These are phyloP conservation scores for Colletotrichum destructivum DNA, from an alignment of 2,329 filamentous ascomycete species.

Conservation along the genomic window DNA sequence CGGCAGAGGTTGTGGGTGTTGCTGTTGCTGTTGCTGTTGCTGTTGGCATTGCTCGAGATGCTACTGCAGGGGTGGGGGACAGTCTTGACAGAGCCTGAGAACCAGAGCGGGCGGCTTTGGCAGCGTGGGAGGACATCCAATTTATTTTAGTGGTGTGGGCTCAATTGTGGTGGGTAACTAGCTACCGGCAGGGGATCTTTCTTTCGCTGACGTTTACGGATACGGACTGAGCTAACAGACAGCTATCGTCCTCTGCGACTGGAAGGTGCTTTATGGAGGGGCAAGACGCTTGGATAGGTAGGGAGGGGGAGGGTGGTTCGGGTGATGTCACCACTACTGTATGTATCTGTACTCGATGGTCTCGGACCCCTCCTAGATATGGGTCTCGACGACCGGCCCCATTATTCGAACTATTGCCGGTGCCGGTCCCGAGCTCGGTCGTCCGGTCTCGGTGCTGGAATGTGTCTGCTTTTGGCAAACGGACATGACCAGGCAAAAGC, in stretches of 20 bases:
- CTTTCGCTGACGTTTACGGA: slow-evolving; percentile 23
- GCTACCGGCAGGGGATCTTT: slow-evolving; percentile 9
- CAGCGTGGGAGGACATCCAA: slow-evolving; percentile 25
- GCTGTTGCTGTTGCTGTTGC: slow-evolving; percentile 9
- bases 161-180: slow-evolving; percentile 8
- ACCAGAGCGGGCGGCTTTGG: slow-evolving; percentile 28
- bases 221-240: slow-evolving; percentile 7
- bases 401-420: slow-evolving; percentile 10
- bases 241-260: slow-evolving; percentile 16
- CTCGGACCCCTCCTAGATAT: background rate
- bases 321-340: slow-evolving; percentile 36
- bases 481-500: background rate
- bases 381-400: background rate
- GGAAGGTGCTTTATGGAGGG: slow-evolving; percentile 13
- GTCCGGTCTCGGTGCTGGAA: background rate
- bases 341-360: background rate
- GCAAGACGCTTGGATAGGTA: slow-evolving; percentile 6
- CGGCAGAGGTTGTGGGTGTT: slow-evolving; percentile 9
- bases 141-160: slow-evolving; percentile 6
- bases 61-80: slow-evolving; percentile 4
- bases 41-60: slow-evolving; percentile 24
- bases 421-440: slow-evolving; percentile 18
- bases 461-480: background rate
- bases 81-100: slow-evolving; percentile 30
- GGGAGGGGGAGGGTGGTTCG: slow-evolving; percentile 5